phyloP scores from a whole-genome alignment of 768 basidiomycete species.

The Ramaria rubella region DNA sequence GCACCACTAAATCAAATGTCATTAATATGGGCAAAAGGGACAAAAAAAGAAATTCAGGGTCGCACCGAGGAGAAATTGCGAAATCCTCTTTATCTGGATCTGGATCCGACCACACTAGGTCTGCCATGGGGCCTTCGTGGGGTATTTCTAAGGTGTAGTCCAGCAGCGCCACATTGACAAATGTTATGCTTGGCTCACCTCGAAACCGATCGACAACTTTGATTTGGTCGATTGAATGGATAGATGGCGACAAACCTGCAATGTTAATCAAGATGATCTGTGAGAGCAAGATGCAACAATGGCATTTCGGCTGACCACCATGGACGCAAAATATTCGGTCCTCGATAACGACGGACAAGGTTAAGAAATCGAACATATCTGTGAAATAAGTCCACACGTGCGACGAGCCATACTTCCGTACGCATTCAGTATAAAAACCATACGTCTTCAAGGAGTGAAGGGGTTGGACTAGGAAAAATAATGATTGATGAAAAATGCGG shows the following conservation, averaged over 20 bases:
- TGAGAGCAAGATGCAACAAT: slow-evolving; percentile 4
- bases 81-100: slow-evolving; percentile 99
- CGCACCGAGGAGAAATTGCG: slow-evolving; percentile 93
- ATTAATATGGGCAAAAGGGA: not conserved
- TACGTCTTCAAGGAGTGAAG: slow-evolving; percentile 63
- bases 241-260: slow-evolving; percentile 94
- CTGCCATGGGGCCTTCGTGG: slow-evolving; percentile 99
- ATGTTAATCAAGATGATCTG: not conserved
- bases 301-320: slow-evolving; percentile 56
- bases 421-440: slow-evolving; percentile 98
- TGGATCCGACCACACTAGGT: slow-evolving; percentile 99
- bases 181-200: slow-evolving; percentile 42
- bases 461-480: slow-evolving; percentile 19
- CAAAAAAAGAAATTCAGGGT: slow-evolving; percentile 2
- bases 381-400: slow-evolving; percentile 99
- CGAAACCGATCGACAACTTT: slow-evolving; percentile 98
- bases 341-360: slow-evolving; percentile 95
- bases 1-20: no score
- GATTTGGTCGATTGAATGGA: slow-evolving; percentile 99
- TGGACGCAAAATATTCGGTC: slow-evolving; percentile 99
- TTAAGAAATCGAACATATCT: slow-evolving; percentile 99
- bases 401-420: slow-evolving; percentile 92
- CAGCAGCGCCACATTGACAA: slow-evolving; percentile 13
- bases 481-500: slow-evolving; percentile 29
- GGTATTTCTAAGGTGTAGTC: slow-evolving; percentile 75